Evolutionary conservation across 306 rosid species (phyloP).

Genomic region (Mucuna pruriens): DNA sequence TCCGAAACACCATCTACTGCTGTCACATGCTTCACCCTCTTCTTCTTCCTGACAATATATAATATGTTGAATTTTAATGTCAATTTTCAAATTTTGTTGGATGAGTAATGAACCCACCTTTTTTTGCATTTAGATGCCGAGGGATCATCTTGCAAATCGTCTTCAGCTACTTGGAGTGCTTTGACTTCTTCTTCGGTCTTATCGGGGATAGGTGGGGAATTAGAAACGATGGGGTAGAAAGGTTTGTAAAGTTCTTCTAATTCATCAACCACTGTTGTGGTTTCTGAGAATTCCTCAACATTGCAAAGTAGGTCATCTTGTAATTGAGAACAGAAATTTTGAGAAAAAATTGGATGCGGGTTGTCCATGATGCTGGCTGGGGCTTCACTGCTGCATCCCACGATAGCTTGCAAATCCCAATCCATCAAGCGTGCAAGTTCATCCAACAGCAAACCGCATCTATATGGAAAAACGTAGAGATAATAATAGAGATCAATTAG

Average conservation of each 20-base stretch:
- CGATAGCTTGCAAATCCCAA: constrained; percentile 81
- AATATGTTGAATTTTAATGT: not conserved
- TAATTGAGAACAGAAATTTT: constrained; percentile 10
- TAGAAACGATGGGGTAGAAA: constrained; percentile 44
- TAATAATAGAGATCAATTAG: not conserved
- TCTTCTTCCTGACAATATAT: constrained; percentile 51
- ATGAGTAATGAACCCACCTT: constrained; percentile 39
- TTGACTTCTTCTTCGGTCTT: constrained; percentile 48
- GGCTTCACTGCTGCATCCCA: constrained; percentile 52
- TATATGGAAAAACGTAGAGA: not conserved
- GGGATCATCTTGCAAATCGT: constrained; percentile 27
- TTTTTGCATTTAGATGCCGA: constrained; percentile 32
- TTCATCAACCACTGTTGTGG: constrained; percentile 49
- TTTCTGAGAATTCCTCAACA: constrained; percentile 51
- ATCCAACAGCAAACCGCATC: not conserved
- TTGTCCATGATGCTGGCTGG: not conserved
- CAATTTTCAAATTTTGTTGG: not conserved
- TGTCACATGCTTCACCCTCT: constrained; percentile 60
- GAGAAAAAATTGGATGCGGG: constrained; percentile 25
- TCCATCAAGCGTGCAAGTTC: constrained; percentile 48
- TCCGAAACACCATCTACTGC: constrained; percentile 56
- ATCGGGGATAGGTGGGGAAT: constrained; percentile 41
- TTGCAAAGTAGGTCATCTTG: constrained; percentile 28
- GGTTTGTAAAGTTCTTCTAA: constrained; percentile 62
- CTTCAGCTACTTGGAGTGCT: constrained; percentile 24